These are phyloP conservation scores for Leucaena leucocephala DNA, from an alignment of 306 rosid species.

Conservation along the genomic window DNA sequence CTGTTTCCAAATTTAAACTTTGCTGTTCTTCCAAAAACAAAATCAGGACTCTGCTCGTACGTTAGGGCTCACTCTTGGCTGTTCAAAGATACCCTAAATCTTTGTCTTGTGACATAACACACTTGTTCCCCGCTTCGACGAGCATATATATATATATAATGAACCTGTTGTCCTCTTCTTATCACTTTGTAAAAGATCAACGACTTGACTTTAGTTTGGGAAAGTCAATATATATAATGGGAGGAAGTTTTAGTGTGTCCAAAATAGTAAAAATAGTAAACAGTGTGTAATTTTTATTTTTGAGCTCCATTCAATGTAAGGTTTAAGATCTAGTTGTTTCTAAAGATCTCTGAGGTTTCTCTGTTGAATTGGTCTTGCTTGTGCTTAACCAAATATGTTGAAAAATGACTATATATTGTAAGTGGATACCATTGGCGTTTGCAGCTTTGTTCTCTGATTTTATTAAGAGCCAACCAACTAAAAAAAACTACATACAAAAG, in stretches of 20 bases:
- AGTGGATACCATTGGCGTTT: not conserved
- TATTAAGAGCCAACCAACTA: too few relatives aligned
- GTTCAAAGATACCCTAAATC: constrained; percentile 84
- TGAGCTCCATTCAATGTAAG: too few relatives aligned
- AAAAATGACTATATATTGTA: not conserved
- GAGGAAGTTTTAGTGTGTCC: not conserved
- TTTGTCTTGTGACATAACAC: constrained; percentile 55
- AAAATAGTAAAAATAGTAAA: not conserved
- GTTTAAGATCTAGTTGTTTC: too few relatives aligned
- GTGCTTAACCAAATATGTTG: not conserved
- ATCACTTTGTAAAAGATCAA: not conserved
- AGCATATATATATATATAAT: too few relatives aligned
- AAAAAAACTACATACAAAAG: too few relatives aligned
- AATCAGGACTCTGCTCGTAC: constrained; percentile 5
- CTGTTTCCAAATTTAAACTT: not conserved
- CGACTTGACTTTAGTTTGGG: not conserved
- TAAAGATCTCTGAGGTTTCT: not conserved
- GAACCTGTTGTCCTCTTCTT: not conserved
- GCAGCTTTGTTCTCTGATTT: not conserved
- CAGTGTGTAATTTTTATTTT: not conserved
- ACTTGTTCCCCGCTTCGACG: too few relatives aligned
- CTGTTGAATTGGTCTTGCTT: not conserved
- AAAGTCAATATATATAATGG: not conserved
- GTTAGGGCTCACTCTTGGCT: constrained; percentile 39
- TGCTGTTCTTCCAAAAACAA: not conserved